These are phyloP conservation scores for Chrysoporthe puriensis DNA, from an alignment of 2,329 filamentous ascomycete species.

Conservation along the genomic window DNA sequence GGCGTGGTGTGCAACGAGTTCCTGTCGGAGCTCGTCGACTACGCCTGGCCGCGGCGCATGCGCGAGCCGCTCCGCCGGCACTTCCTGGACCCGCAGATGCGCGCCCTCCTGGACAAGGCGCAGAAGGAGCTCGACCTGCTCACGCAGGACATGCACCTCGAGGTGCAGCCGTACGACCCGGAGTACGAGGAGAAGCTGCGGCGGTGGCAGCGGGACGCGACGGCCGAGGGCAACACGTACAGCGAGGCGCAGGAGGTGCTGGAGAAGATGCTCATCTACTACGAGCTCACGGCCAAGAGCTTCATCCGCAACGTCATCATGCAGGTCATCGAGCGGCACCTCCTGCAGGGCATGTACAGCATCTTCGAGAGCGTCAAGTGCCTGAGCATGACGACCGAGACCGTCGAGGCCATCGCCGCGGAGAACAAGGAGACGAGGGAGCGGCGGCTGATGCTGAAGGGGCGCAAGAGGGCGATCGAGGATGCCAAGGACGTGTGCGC, in stretches of 20 bases:
- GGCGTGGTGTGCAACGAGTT: slow-evolving; percentile 59
- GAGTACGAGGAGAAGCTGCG: slow-evolving; percentile 56
- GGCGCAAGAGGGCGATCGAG: slow-evolving; percentile 54
- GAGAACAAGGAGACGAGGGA: slow-evolving; percentile 59
- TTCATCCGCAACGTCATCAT: slow-evolving; percentile 58
- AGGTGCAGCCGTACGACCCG: slow-evolving; percentile 57
- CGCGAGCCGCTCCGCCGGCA: slow-evolving; percentile 53
- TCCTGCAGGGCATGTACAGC: slow-evolving; percentile 55
- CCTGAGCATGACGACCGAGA: slow-evolving; percentile 48
- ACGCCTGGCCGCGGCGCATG: slow-evolving; percentile 56
- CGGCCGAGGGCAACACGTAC: slow-evolving; percentile 48
- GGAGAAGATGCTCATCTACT: slow-evolving; percentile 61
- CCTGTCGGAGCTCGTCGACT: slow-evolving; percentile 53
- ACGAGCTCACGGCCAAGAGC: slow-evolving; percentile 55
- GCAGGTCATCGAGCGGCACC: slow-evolving; percentile 55
- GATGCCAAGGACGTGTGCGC: slow-evolving; percentile 55
- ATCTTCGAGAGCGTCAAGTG: slow-evolving; percentile 58
- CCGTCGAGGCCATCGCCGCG: slow-evolving; percentile 54
- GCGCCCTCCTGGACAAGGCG: slow-evolving; percentile 49
- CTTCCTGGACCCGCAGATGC: slow-evolving; percentile 54
- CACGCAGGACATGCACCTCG: slow-evolving; percentile 55
- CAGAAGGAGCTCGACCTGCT: slow-evolving; percentile 51
- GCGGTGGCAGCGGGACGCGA: slow-evolving; percentile 49
- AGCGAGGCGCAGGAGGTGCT: slow-evolving; percentile 56
- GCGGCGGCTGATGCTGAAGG: slow-evolving; percentile 50